Percentiles rank a stretch among this genome's conserved stretches.
Evolutionary conservation across 495 filamentous ascomycete genomes (phyloP).

Genomic region (Annulohypoxylon nitens): DNA sequence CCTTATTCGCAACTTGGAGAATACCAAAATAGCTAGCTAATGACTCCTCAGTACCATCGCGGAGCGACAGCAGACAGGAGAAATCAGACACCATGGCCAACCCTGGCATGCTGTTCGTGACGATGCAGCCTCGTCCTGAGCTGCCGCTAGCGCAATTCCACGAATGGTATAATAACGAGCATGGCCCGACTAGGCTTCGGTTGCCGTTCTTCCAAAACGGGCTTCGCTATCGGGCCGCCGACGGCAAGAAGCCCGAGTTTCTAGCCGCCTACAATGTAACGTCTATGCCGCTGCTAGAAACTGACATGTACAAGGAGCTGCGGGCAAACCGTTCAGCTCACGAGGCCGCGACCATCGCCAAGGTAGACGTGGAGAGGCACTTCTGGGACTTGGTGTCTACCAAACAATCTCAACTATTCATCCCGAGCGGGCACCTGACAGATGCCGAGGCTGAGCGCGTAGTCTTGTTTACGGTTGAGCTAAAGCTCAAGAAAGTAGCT

Average conservation of each 20-base stretch:
- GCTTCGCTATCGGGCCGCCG: conserved; percentile 79
- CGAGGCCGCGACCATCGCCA: conserved; percentile 79
- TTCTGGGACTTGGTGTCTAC: conserved; percentile 74
- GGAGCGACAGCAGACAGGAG: conserved; percentile 1
- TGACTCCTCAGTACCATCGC: background rate
- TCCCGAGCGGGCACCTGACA: conserved; percentile 68
- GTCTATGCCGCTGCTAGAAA: conserved; percentile 75
- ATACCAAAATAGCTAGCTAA: background rate
- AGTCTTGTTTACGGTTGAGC: conserved; percentile 71
- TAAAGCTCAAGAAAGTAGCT: conserved; percentile 66
- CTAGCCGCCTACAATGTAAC: conserved; percentile 85
- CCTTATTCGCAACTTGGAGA: background rate
- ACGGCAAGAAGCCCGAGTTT: conserved; percentile 73
- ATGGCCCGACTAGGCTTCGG: conserved; percentile 81
- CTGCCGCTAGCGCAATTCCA: conserved; percentile 79
- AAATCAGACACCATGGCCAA: conserved; percentile 44
- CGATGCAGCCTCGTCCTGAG: conserved; percentile 76
- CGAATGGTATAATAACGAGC: conserved; percentile 93
- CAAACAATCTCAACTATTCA: conserved; percentile 65
- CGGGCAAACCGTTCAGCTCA: conserved; percentile 77
- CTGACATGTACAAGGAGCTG: conserved; percentile 74
- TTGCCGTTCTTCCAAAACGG: conserved; percentile 78
- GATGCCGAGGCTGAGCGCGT: conserved; percentile 71
- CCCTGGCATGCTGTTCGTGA: conserved; percentile 80
- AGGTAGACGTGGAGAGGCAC: conserved; percentile 77